A percentile compares a stretch with the other conserved stretches of the same genome.
Conservation (phyloP, 2,329 filamentous ascomycete species). For the Thelonectria rubi region DNA sequence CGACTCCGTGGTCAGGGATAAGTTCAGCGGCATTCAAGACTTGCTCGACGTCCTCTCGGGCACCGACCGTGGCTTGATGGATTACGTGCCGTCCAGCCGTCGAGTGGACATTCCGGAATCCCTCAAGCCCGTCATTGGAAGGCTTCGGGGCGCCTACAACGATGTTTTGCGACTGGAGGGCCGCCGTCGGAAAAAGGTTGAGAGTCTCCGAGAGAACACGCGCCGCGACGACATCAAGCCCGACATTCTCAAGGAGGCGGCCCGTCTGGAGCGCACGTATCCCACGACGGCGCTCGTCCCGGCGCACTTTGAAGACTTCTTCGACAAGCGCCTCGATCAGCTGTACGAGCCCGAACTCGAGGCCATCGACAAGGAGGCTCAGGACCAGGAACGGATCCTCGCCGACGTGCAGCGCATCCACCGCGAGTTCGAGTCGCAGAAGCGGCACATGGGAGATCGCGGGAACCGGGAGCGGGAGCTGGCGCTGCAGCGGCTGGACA, state of each 20-base stretch:
- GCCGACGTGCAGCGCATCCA: slow-evolving; percentile 78
- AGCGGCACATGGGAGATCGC: slow-evolving; percentile 70
- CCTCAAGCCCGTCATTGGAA: slow-evolving; percentile 80
- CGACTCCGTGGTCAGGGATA: slow-evolving; percentile 73
- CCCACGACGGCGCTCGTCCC: slow-evolving; percentile 86
- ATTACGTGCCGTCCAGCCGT: slow-evolving; percentile 87
- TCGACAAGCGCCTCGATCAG: slow-evolving; percentile 78
- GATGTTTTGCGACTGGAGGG: slow-evolving; percentile 87
- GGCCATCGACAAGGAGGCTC: slow-evolving; percentile 73
- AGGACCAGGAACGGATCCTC: slow-evolving; percentile 79
- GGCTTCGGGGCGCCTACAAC: slow-evolving; percentile 81
- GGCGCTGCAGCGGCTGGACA: slow-evolving; percentile 87
- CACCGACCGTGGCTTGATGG: slow-evolving; percentile 81
- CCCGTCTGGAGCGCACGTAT: slow-evolving; percentile 84
- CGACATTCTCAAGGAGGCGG: slow-evolving; percentile 83
- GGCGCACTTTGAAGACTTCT: slow-evolving; percentile 91
- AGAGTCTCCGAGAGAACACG: slow-evolving; percentile 79
- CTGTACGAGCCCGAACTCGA: slow-evolving; percentile 83
- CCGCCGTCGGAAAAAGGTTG: slow-evolving; percentile 79
- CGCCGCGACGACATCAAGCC: slow-evolving; percentile 88
- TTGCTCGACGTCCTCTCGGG: slow-evolving; percentile 80
- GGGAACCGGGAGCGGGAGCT: slow-evolving; percentile 79
- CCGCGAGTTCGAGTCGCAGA: slow-evolving; percentile 76
- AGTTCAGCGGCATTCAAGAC: slow-evolving; percentile 78
- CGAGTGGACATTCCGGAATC: slow-evolving; percentile 81